These are phyloP conservation scores for Cryptosporidium bovis DNA, from an alignment of 169 alveolate genomes.

Conservation along the genomic window DNA sequence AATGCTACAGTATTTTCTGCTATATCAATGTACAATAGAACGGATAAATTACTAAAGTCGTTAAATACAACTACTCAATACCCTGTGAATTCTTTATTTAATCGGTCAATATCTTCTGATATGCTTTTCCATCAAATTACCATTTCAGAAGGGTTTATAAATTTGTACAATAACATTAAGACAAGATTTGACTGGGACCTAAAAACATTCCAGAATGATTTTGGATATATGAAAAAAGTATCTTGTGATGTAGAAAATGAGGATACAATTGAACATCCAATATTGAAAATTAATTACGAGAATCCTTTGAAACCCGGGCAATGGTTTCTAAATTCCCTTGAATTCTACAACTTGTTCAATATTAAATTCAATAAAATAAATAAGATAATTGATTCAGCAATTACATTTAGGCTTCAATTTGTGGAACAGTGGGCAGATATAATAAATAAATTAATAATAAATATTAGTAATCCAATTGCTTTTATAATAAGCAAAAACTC, in stretches of 20 bases:
- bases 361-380: background rate
- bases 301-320: conserved; percentile 18
- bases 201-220: conserved; percentile 11
- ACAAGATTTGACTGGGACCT: conserved; percentile 62
- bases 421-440: conserved; percentile 52
- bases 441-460: conserved; percentile 5
- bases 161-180: conserved; percentile 22
- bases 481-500: conserved; percentile 21
- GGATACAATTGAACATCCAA: conserved; percentile 22
- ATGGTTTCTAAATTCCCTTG: conserved; percentile 36
- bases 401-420: conserved; percentile 53
- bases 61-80: conserved; percentile 2
- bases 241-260: conserved; percentile 13
- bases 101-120: conserved; percentile 3
- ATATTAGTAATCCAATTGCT: conserved; percentile 58
- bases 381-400: conserved; percentile 30
- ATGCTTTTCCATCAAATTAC: background rate
- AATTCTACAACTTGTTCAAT: background rate
- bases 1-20: conserved; percentile 50
- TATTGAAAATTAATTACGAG: background rate
- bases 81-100: background rate
- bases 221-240: conserved; percentile 36
- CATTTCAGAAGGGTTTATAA: conserved; percentile 14
- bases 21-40: conserved; percentile 51
- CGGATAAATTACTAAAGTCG: conserved; percentile 26